Conservation (phyloP, 108 stramenopile genomes). For the Hondaea fermentalgiana region DNA sequence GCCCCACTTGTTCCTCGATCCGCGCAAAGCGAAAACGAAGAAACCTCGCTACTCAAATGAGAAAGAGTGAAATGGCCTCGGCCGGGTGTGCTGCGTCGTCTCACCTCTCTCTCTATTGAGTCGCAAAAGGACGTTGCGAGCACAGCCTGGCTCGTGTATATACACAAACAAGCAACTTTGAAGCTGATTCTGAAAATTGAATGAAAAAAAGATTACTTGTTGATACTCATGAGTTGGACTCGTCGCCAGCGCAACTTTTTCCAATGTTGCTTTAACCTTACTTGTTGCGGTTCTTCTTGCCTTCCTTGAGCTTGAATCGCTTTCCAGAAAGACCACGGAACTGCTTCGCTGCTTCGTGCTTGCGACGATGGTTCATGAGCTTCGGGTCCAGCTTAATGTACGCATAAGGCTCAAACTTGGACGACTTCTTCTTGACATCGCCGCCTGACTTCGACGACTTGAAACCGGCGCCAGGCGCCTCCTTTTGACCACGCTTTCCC, state of each 20-base stretch:
- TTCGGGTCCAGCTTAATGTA: slow-evolving; percentile 45
- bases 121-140: too few species aligned
- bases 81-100: too few species aligned
- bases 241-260: background rate
- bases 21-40: too few species aligned
- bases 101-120: too few species aligned
- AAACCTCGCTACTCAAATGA: too few species aligned
- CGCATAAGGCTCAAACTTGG: slow-evolving; percentile 45
- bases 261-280: background rate
- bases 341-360: background rate
- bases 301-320: background rate
- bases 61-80: too few species aligned
- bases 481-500: background rate
- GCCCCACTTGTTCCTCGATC: background rate
- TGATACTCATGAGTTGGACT: too few species aligned
- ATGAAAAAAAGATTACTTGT: too few species aligned
- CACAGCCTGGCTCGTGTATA: too few species aligned
- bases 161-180: too few species aligned
- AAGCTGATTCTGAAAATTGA: too few species aligned
- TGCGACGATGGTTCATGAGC: slow-evolving; percentile 11
- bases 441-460: slow-evolving; percentile 40
- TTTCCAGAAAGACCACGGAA: background rate
- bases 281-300: background rate
- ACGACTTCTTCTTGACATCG: slow-evolving; percentile 38
- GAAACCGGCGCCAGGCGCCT: slow-evolving; percentile 33